Percentiles rank a stretch among this genome's conserved stretches.
These are phyloP conservation scores for Ogataea pini DNA, from an alignment of 805 yeast genomes.

Conservation along the genomic window DNA sequence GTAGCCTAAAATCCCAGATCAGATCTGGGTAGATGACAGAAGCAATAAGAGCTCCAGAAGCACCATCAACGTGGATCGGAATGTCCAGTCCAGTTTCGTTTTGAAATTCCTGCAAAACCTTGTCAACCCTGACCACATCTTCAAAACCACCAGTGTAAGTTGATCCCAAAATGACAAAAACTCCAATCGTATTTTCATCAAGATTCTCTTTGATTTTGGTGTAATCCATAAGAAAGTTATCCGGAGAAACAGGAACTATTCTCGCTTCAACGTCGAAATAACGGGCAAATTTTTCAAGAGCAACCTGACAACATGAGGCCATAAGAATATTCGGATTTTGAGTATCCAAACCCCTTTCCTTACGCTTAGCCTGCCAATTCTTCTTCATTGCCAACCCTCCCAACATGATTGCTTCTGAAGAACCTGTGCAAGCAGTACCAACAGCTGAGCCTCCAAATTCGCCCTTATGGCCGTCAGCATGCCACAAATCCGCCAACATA, in stretches of 20 bases:
- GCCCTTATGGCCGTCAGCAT: constrained; percentile 45
- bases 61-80: constrained; percentile 93
- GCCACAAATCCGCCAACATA: constrained; percentile 78
- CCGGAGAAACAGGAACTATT: constrained; percentile 62
- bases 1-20: constrained; percentile 80
- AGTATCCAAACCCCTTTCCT: constrained; percentile 56
- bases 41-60: constrained; percentile 87
- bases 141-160: constrained; percentile 94
- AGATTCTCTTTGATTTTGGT: constrained; percentile 58
- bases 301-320: constrained; percentile 94
- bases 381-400: constrained; percentile 94
- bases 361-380: constrained; percentile 73
- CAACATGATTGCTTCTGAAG: constrained; percentile 90
- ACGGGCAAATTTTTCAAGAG: constrained; percentile 89
- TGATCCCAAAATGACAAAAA: constrained; percentile 84
- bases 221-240: constrained; percentile 66
- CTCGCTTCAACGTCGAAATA: constrained; percentile 91
- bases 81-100: constrained; percentile 63
- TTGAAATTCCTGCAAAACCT: constrained; percentile 71
- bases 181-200: constrained; percentile 92
- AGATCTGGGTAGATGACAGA: constrained; percentile 77
- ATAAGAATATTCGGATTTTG: constrained; percentile 80
- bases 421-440: constrained; percentile 93
- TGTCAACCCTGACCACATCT: constrained; percentile 59
- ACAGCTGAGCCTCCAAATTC: constrained; percentile 42